Base-by-base conservation (phyloP, 2,329 filamentous ascomycete species). In the Alternaria alternata region DNA sequence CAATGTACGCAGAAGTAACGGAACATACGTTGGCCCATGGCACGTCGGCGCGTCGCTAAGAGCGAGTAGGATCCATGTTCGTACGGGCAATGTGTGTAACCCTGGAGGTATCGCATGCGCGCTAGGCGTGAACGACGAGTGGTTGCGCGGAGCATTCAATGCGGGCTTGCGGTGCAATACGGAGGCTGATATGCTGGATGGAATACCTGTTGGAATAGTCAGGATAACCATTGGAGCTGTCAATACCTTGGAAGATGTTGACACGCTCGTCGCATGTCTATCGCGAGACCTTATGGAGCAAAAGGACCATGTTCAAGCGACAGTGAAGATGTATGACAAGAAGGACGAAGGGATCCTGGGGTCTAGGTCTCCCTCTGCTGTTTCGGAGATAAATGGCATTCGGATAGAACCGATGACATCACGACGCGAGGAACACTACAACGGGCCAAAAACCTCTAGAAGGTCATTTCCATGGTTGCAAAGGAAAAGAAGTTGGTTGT, bases 161-260 rank as follows among this genome's bases (percentile, higher is more conserved):
- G 81, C 82, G 4, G 87, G 88, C 0, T 85, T 89, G 72, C 81
- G 85, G 32, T 90, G 88, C 66, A 81, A 83, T 1, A 81, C 84
- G 26, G 84, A 84, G 2, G 79, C 82, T 22, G 83, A 86, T 63
- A 70, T 88, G 26, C 82, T 87, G 59, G 77, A 84, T 11, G 82
- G 84, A 0, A 46, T 65, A 46, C 82, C 86, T 1, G 87, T 86
- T 26, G 88, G 88, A 0, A 86, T 89, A 43, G 85, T 89, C 7
- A 81, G 88, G 20, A 85, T 84, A 6, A 88, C 86, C 59, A 77
- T 90, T 2, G 88, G 88, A 0, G 86, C 87, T 12, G 88, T 88
- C 85, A 88, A 84, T 62, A 88, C 85, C 2, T 72, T 81, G 20
- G 74, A 78, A 3, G 88, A 89, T 62, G 81, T 89, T 14, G 81